These are phyloP conservation scores for Ampelocalamus luodianensis DNA, from an alignment of 176 grass and related monocot genomes.

Conservation along the genomic window DNA sequence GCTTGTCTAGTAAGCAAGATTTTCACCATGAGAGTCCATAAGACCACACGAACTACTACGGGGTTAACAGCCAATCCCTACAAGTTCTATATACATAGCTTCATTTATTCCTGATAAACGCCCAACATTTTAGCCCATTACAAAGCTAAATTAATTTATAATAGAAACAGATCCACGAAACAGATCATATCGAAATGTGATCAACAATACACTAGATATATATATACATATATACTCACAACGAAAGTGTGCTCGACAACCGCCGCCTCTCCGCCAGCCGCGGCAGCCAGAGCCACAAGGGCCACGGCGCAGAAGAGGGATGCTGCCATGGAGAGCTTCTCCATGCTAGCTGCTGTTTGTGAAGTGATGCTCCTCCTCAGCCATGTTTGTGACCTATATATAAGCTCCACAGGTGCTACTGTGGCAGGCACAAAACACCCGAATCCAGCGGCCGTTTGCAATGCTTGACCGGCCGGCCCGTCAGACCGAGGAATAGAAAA, in stretches of 20 bases:
- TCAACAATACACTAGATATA: neutral
- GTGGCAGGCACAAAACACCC: neutral
- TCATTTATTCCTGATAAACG: too few relatives aligned
- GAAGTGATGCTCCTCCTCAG: neutral
- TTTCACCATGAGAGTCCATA: too few relatives aligned
- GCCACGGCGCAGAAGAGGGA: neutral
- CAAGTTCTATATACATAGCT: neutral
- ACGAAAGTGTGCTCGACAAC: conserved; percentile 43
- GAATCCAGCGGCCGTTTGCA: neutral
- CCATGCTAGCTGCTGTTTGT: neutral
- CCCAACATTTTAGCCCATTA: too few relatives aligned
- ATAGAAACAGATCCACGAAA: neutral
- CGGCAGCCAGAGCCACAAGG: neutral
- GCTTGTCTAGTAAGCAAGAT: too few relatives aligned
- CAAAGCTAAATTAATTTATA: neutral
- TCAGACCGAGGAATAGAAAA: neutral
- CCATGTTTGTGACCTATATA: neutral
- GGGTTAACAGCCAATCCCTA: neutral
- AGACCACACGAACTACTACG: neutral
- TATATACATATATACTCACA: neutral
- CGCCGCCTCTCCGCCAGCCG: neutral
- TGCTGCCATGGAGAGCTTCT: conserved; percentile 23
- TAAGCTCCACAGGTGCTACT: neutral
- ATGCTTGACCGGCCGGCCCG: neutral
- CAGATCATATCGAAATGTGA: neutral